These are phyloP conservation scores for Wickerhamomyces sp. DNA, from an alignment of 1,139 yeast genomes.

Conservation along the genomic window DNA sequence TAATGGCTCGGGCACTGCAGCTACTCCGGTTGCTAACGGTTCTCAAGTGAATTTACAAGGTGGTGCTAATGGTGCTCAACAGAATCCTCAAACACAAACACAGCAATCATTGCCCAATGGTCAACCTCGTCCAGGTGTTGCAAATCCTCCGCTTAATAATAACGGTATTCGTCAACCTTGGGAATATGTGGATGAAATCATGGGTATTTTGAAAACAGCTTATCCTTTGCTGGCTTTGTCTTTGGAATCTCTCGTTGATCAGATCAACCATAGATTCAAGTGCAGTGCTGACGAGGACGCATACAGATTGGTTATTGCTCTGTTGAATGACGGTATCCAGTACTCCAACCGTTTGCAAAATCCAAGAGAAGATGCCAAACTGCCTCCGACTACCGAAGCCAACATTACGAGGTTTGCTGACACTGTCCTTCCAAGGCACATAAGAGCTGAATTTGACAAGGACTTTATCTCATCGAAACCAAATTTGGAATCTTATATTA, in stretches of 20 bases:
- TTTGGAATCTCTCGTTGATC: conserved; percentile 91
- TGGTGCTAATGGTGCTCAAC: conserved; percentile 1
- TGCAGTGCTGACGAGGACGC: conserved; percentile 96
- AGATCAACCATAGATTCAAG: conserved; percentile 89
- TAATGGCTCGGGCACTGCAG: no score
- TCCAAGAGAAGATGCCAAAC: conserved; percentile 81
- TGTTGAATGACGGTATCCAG: conserved; percentile 90
- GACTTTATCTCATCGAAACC: conserved; percentile 90
- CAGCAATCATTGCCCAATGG: conserved; percentile 4
- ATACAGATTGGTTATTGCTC: conserved; percentile 85
- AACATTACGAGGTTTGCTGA: conserved; percentile 89
- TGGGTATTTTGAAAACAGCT: conserved; percentile 93
- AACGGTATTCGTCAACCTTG: conserved; percentile 70
- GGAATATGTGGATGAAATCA: conserved; percentile 93
- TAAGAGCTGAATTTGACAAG: conserved; percentile 84
- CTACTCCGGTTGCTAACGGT: conserved; percentile 4
- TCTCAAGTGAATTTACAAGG: conserved; percentile 3
- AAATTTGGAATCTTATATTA: conserved; percentile 80
- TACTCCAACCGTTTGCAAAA: conserved; percentile 77
- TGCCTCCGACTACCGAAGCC: conserved; percentile 90
- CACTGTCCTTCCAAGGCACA: conserved; percentile 84
- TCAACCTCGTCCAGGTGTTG: conserved; percentile 2
- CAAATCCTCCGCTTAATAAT: no score
- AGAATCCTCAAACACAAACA: conserved; percentile 3
- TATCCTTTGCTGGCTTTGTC: conserved; percentile 91